Base-by-base conservation (phyloP, 768 basidiomycete genomes). In the Russula sp. region DNA sequence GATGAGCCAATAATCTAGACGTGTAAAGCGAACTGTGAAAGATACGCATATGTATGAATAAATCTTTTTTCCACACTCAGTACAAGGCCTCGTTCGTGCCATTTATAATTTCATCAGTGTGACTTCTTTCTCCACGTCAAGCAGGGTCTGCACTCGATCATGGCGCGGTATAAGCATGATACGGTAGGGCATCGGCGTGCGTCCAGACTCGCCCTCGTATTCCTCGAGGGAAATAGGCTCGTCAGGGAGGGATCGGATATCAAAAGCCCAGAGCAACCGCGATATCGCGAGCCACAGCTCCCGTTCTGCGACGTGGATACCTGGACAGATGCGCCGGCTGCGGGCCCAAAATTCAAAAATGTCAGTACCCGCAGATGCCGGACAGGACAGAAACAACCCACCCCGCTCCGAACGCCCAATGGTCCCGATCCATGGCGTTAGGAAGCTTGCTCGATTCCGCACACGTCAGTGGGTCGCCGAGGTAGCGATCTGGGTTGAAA, bases 371-470 rank as follows among this genome's bases (percentile, higher is more conserved):
- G 10, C 50, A 1, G 52, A 51, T 55, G 59, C 27, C 27, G 20
- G 48, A 40, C 37, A 54, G 53, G n/a, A 14, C 13, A 50, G 32
- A 49, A 35, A 35, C 18, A 40, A 70, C 75, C 34, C 65, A 82
- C 80, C 80, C 80, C 1, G 71, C 79, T 16, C 80, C 80, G 57
- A 80, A 82, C 69, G 75, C 75, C 80, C 80, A 82, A 59, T 82
- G 78, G 63, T 82, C 80, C 42, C 80, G 76, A 55, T 82, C 72
- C 64, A 73, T 72, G 8, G 78, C 72, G 62, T 81, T 72, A 2
- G 74, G 50, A 27, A 77, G 68, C 44, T 79, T 78, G 16, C 78
- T 77, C 3, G 79, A 80, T 58, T 80, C 79, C 1, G 77, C 75
- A 20, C 74, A 75, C 18, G 73, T 70, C 9, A 72, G 72, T 0